These are phyloP conservation scores for Diaporthe nobilis DNA, from an alignment of 2,329 filamentous ascomycete species.

Conservation along the genomic window DNA sequence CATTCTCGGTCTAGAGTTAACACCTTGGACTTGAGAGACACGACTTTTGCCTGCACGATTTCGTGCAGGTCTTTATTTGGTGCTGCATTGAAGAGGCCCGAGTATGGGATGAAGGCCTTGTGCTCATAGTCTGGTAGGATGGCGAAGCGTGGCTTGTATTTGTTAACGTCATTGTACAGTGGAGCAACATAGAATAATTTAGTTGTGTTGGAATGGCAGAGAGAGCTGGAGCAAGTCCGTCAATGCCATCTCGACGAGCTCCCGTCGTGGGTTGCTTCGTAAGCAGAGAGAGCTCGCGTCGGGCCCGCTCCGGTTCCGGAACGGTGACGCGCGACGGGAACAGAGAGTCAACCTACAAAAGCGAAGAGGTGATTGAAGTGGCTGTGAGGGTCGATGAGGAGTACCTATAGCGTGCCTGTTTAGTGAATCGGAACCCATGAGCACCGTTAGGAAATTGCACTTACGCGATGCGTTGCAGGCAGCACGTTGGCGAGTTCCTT, in stretches of 20 bases:
- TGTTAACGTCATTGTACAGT: not conserved
- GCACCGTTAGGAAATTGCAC: not conserved
- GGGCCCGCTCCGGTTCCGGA: constrained; percentile 12
- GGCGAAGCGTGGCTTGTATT: constrained; percentile 57
- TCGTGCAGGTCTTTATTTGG: constrained; percentile 51
- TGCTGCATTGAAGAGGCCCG: constrained; percentile 49
- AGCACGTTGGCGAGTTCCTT: constrained; percentile 55
- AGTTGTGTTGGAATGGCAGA: not conserved
- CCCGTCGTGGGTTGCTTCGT: not conserved
- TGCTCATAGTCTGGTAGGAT: constrained; percentile 59
- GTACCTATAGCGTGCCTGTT: constrained; percentile 44
- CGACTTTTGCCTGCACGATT: constrained; percentile 52
- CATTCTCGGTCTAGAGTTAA: constrained; percentile 53
- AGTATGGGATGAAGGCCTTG: constrained; percentile 64
- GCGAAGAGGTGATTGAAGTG: constrained; percentile 65
- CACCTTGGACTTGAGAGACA: constrained; percentile 50
- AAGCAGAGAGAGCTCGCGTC: not conserved
- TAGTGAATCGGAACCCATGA: not conserved
- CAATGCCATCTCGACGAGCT: no score
- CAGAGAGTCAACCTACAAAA: constrained; percentile 50
- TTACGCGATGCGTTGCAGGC: constrained; percentile 52
- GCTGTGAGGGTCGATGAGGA: constrained; percentile 63
- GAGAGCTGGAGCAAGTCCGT: no score
- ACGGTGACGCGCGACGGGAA: not conserved
- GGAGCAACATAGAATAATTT: not conserved